Evolutionary conservation across 2,329 filamentous ascomycete species (phyloP), one percentile per base, ranked within the genome.

Genomic region (Mariannaea sp.): DNA sequence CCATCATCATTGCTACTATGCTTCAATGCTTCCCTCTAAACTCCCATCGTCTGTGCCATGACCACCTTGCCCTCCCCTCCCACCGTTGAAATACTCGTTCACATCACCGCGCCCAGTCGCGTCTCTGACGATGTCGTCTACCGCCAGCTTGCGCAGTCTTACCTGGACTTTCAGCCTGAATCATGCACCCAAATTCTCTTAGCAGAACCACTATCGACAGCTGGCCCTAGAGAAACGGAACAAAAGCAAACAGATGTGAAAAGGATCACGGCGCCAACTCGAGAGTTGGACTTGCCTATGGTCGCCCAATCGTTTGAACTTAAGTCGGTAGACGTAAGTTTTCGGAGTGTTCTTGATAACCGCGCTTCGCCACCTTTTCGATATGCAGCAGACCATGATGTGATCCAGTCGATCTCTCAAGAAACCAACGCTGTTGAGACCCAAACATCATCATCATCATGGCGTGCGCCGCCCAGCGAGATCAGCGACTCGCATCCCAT

Each of bases 401-500:
- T 40, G 17, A 14, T 32, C 7, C 29, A 42, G 17, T 44, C 51
- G 12, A 42, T 57, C 5, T 58, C 55, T 5, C 58, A 55, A 8
- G 53, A 50, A 17, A 51, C 22, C 20, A 22, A 22, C 12, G 44
- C 48, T 12, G 29, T 32, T 33, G 51, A 27, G 24, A 65, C 68
- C 3, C 70, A 71, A 30, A 56, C 59, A 22, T 75, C 77, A 43
- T 79, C 70, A 30, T 56, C 59, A 22, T 75, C 77, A 43, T 79
- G 74, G 73, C 65, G 66, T 38, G 68, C 73, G 12, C 77, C 76
- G 2, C 75, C 78, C 0, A 84, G 80, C 51, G 71, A 79, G 22
- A 73, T 86, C 16, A 75, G 73, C 8, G 83, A 86, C 61, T 86
- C 83, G 0, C 78, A 82, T 58, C 78, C 64, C 43, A 68, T 74